A percentile compares a stretch with the other conserved stretches of the same genome.
These are phyloP conservation scores for Trichoderma sp. DNA, from an alignment of 2,329 filamentous ascomycete genomes.

Conservation along the genomic window DNA sequence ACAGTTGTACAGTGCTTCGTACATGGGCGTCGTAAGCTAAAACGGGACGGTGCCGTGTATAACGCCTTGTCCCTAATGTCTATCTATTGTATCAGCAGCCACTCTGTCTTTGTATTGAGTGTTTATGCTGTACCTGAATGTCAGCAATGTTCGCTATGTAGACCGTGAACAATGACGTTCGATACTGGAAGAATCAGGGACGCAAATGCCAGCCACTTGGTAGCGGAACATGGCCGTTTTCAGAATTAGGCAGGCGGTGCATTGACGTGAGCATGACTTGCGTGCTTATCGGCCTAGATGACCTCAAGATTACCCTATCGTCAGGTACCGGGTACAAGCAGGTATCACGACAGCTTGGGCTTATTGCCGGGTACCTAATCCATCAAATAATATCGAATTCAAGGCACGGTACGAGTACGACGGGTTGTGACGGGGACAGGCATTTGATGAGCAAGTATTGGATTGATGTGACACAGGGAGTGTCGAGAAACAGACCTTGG, in stretches of 20 bases:
- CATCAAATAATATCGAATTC: neutral
- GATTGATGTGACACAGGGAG: neutral
- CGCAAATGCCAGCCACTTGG: neutral
- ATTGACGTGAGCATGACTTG: constrained; percentile 6
- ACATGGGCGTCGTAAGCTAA: neutral
- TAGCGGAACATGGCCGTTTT: neutral
- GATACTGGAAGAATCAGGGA: too few relatives aligned
- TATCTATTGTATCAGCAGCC: neutral
- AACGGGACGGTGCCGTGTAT: neutral
- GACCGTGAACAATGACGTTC: neutral
- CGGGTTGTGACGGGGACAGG: neutral
- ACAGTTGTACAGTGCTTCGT: neutral
- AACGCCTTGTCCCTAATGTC: neutral
- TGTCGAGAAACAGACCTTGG: constrained; percentile 1
- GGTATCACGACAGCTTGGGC: neutral
- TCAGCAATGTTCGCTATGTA: neutral
- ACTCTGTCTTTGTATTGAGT: neutral
- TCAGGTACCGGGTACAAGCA: neutral
- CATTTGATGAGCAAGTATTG: neutral
- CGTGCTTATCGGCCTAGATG: constrained; percentile 19
- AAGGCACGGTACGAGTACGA: neutral
- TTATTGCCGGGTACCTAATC: neutral
- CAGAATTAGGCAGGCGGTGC: neutral
- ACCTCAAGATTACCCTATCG: neutral
- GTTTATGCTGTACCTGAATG: neutral